Evolutionary conservation across 148 eudicot species (phyloP).

Genomic region (Fagopyrum esculentum): DNA sequence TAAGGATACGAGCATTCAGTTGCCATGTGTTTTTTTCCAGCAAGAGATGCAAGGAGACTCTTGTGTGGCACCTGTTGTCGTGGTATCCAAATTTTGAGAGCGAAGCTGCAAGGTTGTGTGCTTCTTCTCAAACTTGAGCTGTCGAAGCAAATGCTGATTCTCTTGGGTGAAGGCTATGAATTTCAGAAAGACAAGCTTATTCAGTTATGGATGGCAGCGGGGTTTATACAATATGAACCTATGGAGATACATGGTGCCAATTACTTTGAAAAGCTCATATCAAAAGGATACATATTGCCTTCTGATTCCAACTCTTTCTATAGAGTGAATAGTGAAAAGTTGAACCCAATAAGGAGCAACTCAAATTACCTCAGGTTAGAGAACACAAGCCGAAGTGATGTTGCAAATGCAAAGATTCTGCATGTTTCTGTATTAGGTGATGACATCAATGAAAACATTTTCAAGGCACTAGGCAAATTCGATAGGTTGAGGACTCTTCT

Average conservation of each 20-base stretch:
- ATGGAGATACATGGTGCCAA: background rate
- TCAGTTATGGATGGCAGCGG: conserved; percentile 1
- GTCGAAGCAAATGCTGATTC: background rate
- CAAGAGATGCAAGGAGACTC: background rate
- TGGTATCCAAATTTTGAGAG: background rate
- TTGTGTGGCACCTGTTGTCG: background rate
- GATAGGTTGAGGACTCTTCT: conserved; percentile 13
- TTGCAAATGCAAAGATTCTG: background rate
- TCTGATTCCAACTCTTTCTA: background rate
- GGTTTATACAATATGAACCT: background rate
- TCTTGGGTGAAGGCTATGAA: background rate
- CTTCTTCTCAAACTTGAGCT: background rate
- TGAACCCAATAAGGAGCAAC: background rate
- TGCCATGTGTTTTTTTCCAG: background rate
- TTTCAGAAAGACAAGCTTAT: background rate
- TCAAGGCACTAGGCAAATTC: background rate
- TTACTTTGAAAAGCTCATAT: background rate
- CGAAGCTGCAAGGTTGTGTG: background rate
- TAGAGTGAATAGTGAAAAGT: background rate
- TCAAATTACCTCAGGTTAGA: background rate
- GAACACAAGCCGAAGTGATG: background rate
- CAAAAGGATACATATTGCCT: background rate
- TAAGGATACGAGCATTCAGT: background rate
- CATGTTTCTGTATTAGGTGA: background rate
- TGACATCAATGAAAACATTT: background rate